Conservation (phyloP, 202 grass and related monocot species). For the Alloteropsis angusta region DNA sequence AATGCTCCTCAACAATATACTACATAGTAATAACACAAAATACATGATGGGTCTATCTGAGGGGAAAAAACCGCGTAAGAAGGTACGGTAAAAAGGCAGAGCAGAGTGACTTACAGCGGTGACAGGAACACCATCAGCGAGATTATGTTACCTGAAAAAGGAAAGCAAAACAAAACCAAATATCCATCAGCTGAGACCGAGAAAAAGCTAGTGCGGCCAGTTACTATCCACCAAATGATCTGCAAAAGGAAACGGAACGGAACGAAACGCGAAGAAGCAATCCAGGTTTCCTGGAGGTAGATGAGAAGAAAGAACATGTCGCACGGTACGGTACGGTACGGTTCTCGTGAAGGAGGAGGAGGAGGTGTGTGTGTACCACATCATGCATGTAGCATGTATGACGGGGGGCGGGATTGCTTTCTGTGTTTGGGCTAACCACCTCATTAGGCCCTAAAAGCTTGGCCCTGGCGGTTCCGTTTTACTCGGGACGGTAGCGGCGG, state of each 20-base stretch:
- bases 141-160: conserved; percentile 89
- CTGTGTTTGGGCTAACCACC: conserved; percentile 17
- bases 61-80: background rate
- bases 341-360: background rate
- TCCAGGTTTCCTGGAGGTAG: background rate
- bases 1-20: background rate
- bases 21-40: background rate
- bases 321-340: background rate
- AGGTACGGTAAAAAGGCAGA: background rate
- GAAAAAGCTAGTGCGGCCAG: background rate
- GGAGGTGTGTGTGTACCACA: too few species aligned
- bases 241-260: background rate
- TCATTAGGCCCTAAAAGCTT: conserved; percentile 25
- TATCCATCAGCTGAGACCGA: background rate
- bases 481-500: background rate
- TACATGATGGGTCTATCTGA: background rate
- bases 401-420: background rate
- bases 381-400: conserved; percentile 22
- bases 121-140: conserved; percentile 94
- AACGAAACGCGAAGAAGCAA: background rate
- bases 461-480: conserved; percentile 25
- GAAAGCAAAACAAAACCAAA: conserved; percentile 5
- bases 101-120: conserved; percentile 61
- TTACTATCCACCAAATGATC: background rate
- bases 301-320: background rate